These are phyloP conservation scores for Fusarium oligoseptatum DNA, from an alignment of 2,329 filamentous ascomycete genomes.

Conservation along the genomic window DNA sequence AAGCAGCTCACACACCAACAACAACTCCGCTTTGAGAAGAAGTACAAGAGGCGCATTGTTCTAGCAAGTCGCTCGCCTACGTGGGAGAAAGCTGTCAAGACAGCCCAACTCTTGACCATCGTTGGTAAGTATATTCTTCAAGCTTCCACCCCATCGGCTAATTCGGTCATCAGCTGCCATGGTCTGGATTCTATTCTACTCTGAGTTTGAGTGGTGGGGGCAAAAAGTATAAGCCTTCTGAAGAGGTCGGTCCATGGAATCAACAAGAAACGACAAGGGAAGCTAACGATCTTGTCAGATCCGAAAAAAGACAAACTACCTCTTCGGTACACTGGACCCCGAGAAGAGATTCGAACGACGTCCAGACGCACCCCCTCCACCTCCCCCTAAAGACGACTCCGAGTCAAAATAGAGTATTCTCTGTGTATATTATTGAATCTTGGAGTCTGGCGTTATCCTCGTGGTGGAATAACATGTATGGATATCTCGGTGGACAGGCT, in stretches of 20 bases:
- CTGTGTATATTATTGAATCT: constrained; percentile 44
- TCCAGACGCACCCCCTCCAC: constrained; percentile 53
- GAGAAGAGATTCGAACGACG: constrained; percentile 59
- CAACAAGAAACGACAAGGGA: not conserved
- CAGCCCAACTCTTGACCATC: constrained; percentile 73
- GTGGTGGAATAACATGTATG: constrained; percentile 41
- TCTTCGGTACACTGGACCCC: constrained; percentile 57
- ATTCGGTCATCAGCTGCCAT: constrained; percentile 50
- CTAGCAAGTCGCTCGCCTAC: constrained; percentile 71
- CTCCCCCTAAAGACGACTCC: constrained; percentile 40
- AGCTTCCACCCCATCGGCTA: constrained; percentile 9
- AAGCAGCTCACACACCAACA: constrained; percentile 76
- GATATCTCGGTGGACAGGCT: constrained; percentile 37
- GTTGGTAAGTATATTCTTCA: constrained; percentile 57
- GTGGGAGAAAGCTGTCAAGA: constrained; percentile 75
- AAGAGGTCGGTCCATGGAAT: constrained; percentile 51
- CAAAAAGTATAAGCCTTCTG: constrained; percentile 56
- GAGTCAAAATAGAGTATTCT: constrained; percentile 46
- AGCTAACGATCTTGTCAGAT: constrained; percentile 47
- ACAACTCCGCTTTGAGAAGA: constrained; percentile 83
- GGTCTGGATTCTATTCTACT: constrained; percentile 57
- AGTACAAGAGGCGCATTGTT: constrained; percentile 78
- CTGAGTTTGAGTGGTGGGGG: constrained; percentile 61
- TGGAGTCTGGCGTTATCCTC: constrained; percentile 49
- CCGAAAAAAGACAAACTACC: constrained; percentile 52